Evolutionary conservation across 1,284 basidiomycete genomes (phyloP).

Genomic region (Uromyces viciae-fabae): DNA sequence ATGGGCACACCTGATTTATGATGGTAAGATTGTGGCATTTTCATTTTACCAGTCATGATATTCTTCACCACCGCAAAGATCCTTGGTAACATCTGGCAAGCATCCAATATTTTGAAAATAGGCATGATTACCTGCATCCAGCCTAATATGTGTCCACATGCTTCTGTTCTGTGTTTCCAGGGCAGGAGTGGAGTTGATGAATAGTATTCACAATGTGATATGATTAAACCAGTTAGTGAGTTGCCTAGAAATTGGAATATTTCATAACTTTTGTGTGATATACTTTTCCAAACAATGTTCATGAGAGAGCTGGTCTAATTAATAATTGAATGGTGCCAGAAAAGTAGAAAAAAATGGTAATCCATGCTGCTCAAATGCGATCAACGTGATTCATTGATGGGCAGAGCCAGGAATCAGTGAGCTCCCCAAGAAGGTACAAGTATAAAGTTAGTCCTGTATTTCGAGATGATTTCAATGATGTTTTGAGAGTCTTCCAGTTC

Average conservation of each 20-base stretch:
- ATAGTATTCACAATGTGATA: conserved; percentile 15
- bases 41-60: conserved; percentile 21
- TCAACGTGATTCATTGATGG: conserved; percentile 5
- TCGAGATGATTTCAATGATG: not conserved
- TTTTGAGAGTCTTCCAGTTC: not conserved
- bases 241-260: conserved; percentile 12
- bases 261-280: conserved; percentile 14
- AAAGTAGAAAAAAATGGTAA: not conserved
- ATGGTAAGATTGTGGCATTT: conserved; percentile 28
- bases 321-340: conserved; percentile 16
- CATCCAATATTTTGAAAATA: conserved; percentile 6
- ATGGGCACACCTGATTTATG: not conserved
- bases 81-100: conserved; percentile 23
- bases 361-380: conserved; percentile 15
- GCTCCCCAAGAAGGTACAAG: conserved; percentile 18
- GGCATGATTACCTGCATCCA: conserved; percentile 5
- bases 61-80: conserved; percentile 17
- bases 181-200: not conserved
- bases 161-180: conserved; percentile 33
- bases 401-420: conserved; percentile 6
- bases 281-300: not conserved
- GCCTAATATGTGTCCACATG: conserved; percentile 20
- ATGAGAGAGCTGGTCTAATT: not conserved
- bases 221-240: conserved; percentile 12
- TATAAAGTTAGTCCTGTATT: conserved; percentile 7